These are phyloP conservation scores for Bondarzewia mesenterica DNA, from an alignment of 1,284 basidiomycete species.

Conservation along the genomic window DNA sequence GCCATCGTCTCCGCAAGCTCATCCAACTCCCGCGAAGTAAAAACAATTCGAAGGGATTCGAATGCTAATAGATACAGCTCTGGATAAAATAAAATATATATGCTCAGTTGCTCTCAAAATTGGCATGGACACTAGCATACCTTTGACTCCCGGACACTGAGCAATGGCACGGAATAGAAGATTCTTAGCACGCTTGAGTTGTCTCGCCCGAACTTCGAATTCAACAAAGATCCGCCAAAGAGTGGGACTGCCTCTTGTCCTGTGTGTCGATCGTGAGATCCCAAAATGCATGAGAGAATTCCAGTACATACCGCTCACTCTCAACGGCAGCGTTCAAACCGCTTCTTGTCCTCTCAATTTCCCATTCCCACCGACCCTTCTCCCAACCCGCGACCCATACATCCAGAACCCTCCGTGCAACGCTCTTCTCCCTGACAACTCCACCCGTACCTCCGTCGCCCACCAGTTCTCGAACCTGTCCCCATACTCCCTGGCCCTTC, in stretches of 20 bases:
- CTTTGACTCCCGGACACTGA: constrained; percentile 79
- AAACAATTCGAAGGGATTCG: constrained; percentile 60
- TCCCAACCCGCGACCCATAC: constrained; percentile 78
- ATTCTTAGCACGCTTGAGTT: constrained; percentile 62
- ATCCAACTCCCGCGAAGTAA: constrained; percentile 60
- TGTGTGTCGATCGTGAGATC: constrained; percentile 21
- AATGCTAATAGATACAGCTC: constrained; percentile 86
- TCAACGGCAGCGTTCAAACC: constrained; percentile 55
- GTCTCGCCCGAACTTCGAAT: constrained; percentile 67
- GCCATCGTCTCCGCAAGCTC: constrained; percentile 71
- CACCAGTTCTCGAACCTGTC: constrained; percentile 47
- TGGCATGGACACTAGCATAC: constrained; percentile 28
- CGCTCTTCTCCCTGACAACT: constrained; percentile 36
- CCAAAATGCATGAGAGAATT: constrained; percentile 1
- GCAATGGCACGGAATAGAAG: constrained; percentile 74
- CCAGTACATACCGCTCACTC: constrained; percentile 47
- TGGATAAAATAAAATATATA: constrained; percentile 23
- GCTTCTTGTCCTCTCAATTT: constrained; percentile 61
- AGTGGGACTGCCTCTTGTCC: constrained; percentile 58
- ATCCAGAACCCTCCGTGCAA: constrained; percentile 53
- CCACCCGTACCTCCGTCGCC: constrained; percentile 31
- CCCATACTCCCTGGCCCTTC: constrained; percentile 70
- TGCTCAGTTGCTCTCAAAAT: background rate
- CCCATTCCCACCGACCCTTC: constrained; percentile 55
- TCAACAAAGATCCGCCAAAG: constrained; percentile 81